Conservation (phyloP, 192 early-diverging fungal genomes). For the Backusella parvicylindrica region DNA sequence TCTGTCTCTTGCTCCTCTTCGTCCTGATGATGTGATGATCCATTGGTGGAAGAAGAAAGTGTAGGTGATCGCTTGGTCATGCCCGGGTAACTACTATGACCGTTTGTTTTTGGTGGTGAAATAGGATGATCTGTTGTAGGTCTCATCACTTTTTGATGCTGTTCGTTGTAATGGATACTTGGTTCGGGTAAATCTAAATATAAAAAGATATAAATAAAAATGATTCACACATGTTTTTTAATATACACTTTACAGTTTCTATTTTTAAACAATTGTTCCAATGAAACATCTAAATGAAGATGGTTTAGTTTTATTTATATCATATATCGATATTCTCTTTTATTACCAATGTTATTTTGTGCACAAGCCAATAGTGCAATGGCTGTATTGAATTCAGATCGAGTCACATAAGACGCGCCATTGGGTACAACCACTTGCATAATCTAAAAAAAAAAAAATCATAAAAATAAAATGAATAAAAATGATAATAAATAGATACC, state of each 20-base stretch:
- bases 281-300: constrained; percentile 43
- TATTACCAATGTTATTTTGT: constrained; percentile 69
- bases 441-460: too few relatives aligned
- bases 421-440: constrained; percentile 46
- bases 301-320: neutral
- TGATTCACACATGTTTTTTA: neutral
- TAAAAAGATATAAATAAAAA: too few relatives aligned
- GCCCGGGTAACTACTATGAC: constrained; percentile 42
- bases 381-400: constrained; percentile 67
- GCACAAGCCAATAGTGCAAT: constrained; percentile 67
- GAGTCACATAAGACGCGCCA: constrained; percentile 47
- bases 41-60: too few relatives aligned
- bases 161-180: neutral
- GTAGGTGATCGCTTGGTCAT: neutral
- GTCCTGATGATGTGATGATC: neutral
- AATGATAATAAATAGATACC: too few relatives aligned
- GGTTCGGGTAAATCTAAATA: constrained; percentile 13
- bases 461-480: neutral
- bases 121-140: constrained; percentile 50
- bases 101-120: neutral
- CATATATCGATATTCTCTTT: neutral
- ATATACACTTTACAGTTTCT: constrained; percentile 44
- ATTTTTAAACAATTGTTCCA: constrained; percentile 58
- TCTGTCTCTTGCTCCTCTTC: neutral
- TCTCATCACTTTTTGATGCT: neutral